Base-by-base conservation (phyloP, 208 protist genomes). In the Wallacemonas rigidus region DNA sequence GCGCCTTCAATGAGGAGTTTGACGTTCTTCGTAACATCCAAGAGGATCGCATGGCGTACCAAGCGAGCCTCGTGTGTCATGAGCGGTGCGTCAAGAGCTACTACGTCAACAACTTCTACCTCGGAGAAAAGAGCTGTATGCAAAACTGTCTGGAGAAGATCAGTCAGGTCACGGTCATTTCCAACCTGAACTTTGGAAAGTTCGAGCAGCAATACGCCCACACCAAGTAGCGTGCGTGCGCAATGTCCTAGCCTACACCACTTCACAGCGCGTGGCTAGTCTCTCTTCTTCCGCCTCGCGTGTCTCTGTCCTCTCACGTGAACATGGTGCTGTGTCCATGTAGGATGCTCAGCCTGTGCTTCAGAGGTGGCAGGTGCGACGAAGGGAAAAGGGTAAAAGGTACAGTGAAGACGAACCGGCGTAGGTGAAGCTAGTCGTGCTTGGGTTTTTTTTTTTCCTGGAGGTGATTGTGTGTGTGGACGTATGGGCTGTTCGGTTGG, bases 121-220 rank as follows among this genome's bases (percentile, higher is more conserved):
- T 77, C 17, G 50, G 69, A 4, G 92, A 95, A 69, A 86, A 91
- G 74, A 82, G 69, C 14, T 97, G 92, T 81, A 95, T 95, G 90
- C 57, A 85, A 15, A 97, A 97, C 71, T 97, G 92, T 61, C 72
- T 97, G n/a, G 87, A 91, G 43, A 93, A 95, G 80, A 78, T 95
- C 36, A 90, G 85, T 67, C 90, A 97, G 72, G 81, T 86, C 15
- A 88, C 86, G 0, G 81, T 97, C 57, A 93, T 97, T 67, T 90
- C 88, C 17, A 97, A 97, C 73, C 80, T 95, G 56, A 89, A 90
- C 73, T 93, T 91, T 54, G 79, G 79, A 51, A 93, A 92, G 69
- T 94, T 91, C 64, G 90, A 94, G 63, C 79, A 95, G 67, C 51
- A 75, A 14, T 40, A 84, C 38, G 45, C 78, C 35, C 60, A 51